Base-by-base conservation (phyloP, 2,329 filamentous ascomycete genomes). In the Diaporthe aspalathi region DNA sequence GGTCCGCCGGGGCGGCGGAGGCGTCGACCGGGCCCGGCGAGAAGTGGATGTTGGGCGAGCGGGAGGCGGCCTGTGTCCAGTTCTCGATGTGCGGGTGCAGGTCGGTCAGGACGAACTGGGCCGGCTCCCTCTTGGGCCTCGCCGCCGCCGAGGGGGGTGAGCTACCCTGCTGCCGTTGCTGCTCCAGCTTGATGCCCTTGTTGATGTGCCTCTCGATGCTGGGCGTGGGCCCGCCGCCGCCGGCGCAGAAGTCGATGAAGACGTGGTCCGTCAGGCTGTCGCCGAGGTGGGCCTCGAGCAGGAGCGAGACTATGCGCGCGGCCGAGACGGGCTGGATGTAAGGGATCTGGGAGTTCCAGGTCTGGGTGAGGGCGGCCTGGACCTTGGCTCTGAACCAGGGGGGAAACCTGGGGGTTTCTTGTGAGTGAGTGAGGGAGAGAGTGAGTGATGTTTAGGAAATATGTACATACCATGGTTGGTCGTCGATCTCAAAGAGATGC, bases 191-290 rank as follows among this genome's bases (percentile, higher is more conserved):
- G 75, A 57, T 49, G 67, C 52, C 43, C 22, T 12, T 5, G 79
- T 93, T 93, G 73, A 93, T 78, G 52, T 86, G 81, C 14, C 81
- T 83, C 79, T 92, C 91, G 65, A 93, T 89, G 49, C 82, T 83
- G 0, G 90, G 91, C 1, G 90, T 93, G 0, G 91, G 91, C 0
- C 92, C 92, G 50, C 93, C 93, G 17, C 87, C 90, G 66, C 93
- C 93, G 2, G 92, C 91, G 79, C 92, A 94, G 80, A 94, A 93
- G 81, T 95, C 93, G 73, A 94, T 86, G 75, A 92, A 90, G 22
- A 87, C 89, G 79, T 92, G 90, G 2, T 83, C 80, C 22, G 84
- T 81, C 1, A 89, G 81, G 32, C 82, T 77, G 6, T 77, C 72
- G 45, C 84, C 84, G 17, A 92, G 84, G 52, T 87, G 81, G 27